These are phyloP conservation scores for Ogataea ganodermae DNA, from an alignment of 805 yeast genomes.

Conservation along the genomic window DNA sequence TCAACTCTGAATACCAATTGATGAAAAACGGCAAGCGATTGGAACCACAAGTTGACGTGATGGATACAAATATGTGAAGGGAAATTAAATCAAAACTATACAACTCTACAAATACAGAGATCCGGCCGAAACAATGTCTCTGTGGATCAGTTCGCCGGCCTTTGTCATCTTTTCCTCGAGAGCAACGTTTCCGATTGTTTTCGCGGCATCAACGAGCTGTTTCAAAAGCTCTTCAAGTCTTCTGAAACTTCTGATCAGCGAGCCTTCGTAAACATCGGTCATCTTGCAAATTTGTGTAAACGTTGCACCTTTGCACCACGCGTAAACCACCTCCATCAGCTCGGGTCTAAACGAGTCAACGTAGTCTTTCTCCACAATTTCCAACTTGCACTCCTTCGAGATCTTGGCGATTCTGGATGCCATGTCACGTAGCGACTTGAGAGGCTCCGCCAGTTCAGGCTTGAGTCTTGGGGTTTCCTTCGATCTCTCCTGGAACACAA, in stretches of 20 bases:
- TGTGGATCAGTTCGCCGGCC: conserved; percentile 81
- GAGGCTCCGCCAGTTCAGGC: conserved; percentile 91
- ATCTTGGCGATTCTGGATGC: conserved; percentile 89
- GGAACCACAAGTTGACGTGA: conserved; percentile 23
- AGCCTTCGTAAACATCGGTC: conserved; percentile 99
- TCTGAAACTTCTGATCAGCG: conserved; percentile 90
- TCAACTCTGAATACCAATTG: conserved; percentile 15
- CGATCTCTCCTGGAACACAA: conserved; percentile 95
- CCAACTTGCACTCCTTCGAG: conserved; percentile 86
- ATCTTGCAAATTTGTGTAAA: conserved; percentile 97
- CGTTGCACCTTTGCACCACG: conserved; percentile 96
- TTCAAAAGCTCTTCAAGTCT: conserved; percentile 90
- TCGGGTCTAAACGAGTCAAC: conserved; percentile 90
- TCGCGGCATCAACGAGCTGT: conserved; percentile 89
- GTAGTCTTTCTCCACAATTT: conserved; percentile 87
- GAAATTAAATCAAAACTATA: conserved; percentile 3
- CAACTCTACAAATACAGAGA: conserved; percentile 66
- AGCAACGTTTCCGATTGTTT: conserved; percentile 88
- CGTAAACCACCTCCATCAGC: conserved; percentile 93
- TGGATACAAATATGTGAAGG: conserved; percentile 18
- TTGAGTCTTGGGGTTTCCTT: conserved; percentile 83
- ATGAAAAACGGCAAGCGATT: conserved; percentile 27
- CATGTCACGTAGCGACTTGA: conserved; percentile 84
- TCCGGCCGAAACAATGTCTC: conserved; percentile 96
- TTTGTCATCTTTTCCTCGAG: conserved; percentile 87